Evolutionary conservation across 306 rosid species (phyloP), one percentile per base, ranked within the genome.

Genomic region (Prunus mongolica): DNA sequence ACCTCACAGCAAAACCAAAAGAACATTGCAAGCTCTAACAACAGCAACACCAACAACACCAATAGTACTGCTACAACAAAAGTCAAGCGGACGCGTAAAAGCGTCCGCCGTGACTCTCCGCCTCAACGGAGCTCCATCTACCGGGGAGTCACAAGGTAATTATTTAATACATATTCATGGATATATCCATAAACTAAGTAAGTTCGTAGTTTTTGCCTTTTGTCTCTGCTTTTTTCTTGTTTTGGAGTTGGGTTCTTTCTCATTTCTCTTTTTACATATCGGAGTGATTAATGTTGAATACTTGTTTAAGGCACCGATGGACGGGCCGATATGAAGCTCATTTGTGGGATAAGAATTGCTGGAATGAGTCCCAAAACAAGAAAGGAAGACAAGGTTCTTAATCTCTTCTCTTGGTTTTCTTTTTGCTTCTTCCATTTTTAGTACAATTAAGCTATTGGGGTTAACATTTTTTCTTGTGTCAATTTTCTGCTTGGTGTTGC

Each of bases 321-420:
- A 94, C 98, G 3, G 97, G 98, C 46, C 85, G 98, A 3, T 94
- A 86, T 49, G 98, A 94, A 69, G 98, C 98, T 86, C 98, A 94
- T 83, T 82, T 94, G 88, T 94, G 98, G 98, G 98, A 94, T 78
- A 94, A 90, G 83, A 89, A 90, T 83, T 86, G 93, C 74, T 92
- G 96, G 97, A 94, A 94, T 58, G 91, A 89, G 71, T 92, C 95
- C 8, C 95, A 92, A 75, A 94, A 74, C 83, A 94, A 94, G 81
- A 94, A 94, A 85, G 98, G 98, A 83, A 85, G 96, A 89, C 98
- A 94, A 90, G 97, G 98, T 32, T 55, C 68, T 62, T 30, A 13
- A 52, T 71, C 32, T 38, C 5, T 3, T 30, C 6, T 8, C 49
- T 62, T 49, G 6, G 13, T 50, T 20, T 15, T 22, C 4, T 11